Base-by-base conservation (phyloP, 495 filamentous ascomycete genomes). In the Eremomyces bilateralis region DNA sequence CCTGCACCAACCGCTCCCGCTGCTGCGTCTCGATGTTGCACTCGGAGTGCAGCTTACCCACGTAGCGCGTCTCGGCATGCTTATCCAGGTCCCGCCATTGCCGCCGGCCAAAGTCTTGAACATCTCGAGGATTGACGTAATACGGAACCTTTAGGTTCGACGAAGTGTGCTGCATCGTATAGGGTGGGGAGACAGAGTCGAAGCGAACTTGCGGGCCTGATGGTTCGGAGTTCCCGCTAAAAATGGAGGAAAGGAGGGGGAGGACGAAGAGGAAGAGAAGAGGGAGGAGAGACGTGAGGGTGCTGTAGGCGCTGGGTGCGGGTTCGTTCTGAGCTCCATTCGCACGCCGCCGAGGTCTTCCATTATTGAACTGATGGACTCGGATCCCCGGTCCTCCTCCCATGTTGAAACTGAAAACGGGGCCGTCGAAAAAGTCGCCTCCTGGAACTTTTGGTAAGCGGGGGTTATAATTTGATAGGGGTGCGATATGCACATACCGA, bases 381-480 rank as follows among this genome's bases (percentile, higher is more conserved):
- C 62, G 36, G 62, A 70, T 34, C 47, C 50, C 41, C 31, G 47
- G 28, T 53, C 56, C 12, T 42, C 47, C 33, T 48, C 77, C 77
- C 47, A 91, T 65, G 50, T 91, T 91, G 60, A 94, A 94, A 32
- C 85, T 76, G 52, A 91, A 92, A 47, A 77, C 71, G 10, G 77
- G 78, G 12, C 78, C 81, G 20, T 67, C 69, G 56, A 73, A 65
- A 52, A 80, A 74, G 39, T 65, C 53, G 38, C 58, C 53, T 53
- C 62, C 53, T 47, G 34, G 44, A 32, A 29, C 29, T 36, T 35
- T 20, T 42, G 35, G 35, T 29, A 30, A 27, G 38, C 2, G 24
- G 13, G 20, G 21, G n/a, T n/a, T 11, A 16, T 10, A 32, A 32
- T 8, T 18, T 6, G 6, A 11, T 6, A 18, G 10, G 30, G 10